phyloP scores from a whole-genome alignment of 768 basidiomycete genomes.

The Dictyophora rubrovolvata region DNA sequence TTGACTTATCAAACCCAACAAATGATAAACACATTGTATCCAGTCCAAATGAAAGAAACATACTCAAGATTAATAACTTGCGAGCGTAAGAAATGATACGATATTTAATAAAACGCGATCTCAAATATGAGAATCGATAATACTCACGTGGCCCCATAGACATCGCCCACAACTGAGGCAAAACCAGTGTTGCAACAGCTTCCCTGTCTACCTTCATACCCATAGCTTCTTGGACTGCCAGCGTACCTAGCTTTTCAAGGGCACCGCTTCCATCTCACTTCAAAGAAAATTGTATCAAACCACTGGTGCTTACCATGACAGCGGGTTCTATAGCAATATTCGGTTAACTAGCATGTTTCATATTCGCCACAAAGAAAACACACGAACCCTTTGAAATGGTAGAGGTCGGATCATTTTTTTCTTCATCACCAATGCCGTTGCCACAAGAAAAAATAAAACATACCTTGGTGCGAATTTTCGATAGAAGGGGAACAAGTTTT shows the following conservation, averaged over 20 bases:
- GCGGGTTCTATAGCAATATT: conserved; percentile 51
- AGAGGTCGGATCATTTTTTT: not conserved
- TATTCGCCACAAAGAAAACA: not conserved
- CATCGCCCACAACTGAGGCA: conserved; percentile 95
- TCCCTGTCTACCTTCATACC: conserved; percentile 89
- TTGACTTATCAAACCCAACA: conserved; percentile 32
- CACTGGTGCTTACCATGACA: conserved; percentile 58
- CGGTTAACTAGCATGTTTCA: not conserved
- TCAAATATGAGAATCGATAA: no score
- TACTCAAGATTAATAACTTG: conserved; percentile 59
- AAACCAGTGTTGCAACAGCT: conserved; percentile 78
- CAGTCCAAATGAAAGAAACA: not conserved
- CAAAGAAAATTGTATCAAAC: not conserved
- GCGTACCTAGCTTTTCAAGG: conserved; percentile 61
- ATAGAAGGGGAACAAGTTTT: conserved; percentile 87
- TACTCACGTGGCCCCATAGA: conserved; percentile 87
- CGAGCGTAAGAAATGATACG: conserved; percentile 1
- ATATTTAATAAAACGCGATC: not conserved
- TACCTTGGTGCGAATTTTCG: conserved; percentile 84
- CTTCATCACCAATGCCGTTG: not conserved
- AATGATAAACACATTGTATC: conserved; percentile 14
- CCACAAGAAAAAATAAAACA: conserved; percentile 15
- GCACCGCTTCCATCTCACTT: not conserved
- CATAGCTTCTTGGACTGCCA: conserved; percentile 92
- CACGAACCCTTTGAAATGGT: not conserved